These are phyloP conservation scores for Aspergillus sergii DNA, from an alignment of 2,329 filamentous ascomycete species.

Conservation along the genomic window DNA sequence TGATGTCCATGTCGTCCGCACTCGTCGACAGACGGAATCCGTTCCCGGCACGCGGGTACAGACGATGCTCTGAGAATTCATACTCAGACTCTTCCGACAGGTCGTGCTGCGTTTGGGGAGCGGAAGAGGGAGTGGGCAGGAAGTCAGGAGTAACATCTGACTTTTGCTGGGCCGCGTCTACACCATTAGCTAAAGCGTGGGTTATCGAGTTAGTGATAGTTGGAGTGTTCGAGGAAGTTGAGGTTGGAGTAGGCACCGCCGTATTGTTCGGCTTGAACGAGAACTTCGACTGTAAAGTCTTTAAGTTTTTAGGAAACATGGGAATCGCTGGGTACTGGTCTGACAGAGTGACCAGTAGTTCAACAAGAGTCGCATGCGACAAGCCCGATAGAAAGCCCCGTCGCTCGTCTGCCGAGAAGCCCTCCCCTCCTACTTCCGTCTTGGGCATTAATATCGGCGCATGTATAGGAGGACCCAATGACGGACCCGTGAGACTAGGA, in stretches of 20 bases:
- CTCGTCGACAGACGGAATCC: slow-evolving; percentile 62
- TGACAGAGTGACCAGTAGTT: slow-evolving; percentile 64
- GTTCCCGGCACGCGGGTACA: slow-evolving; percentile 65
- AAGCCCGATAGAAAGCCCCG: slow-evolving; percentile 65
- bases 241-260: slow-evolving; percentile 5
- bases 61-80: slow-evolving; percentile 57
- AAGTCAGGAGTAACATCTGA: neutral
- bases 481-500: slow-evolving; percentile 15
- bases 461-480: slow-evolving; percentile 12
- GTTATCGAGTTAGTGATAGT: neutral
- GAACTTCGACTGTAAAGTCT: slow-evolving; percentile 26
- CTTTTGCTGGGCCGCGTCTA: neutral
- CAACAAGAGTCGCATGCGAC: slow-evolving; percentile 63
- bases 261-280: slow-evolving; percentile 14
- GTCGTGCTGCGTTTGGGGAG: slow-evolving; percentile 27
- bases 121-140: slow-evolving; percentile 6
- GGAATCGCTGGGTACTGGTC: slow-evolving; percentile 66
- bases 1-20: slow-evolving; percentile 61
- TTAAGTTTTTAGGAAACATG: slow-evolving; percentile 57
- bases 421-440: slow-evolving; percentile 31
- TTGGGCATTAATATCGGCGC: slow-evolving; percentile 19
- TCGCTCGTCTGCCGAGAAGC: slow-evolving; percentile 52
- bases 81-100: slow-evolving; percentile 41
- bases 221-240: slow-evolving; percentile 12
- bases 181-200: neutral